Evolutionary conservation across 176 grass and related monocot species (phyloP).

Genomic region (Thinopyrum elongatum): DNA sequence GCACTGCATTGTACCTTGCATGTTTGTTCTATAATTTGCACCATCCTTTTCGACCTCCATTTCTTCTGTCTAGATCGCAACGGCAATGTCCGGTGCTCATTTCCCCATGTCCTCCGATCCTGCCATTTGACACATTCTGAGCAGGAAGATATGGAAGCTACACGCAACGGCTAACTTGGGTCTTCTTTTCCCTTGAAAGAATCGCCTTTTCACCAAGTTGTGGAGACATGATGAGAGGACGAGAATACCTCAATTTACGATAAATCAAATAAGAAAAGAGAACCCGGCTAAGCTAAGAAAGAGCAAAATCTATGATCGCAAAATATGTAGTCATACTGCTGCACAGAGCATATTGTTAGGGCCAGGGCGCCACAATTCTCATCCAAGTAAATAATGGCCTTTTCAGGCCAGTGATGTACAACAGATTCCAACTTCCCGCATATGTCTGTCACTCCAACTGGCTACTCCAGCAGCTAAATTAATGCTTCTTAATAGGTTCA

Average conservation of each 20-base stretch:
- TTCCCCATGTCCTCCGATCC: neutral
- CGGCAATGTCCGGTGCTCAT: neutral
- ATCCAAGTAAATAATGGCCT: neutral
- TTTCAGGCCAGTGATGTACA: neutral
- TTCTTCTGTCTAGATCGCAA: neutral
- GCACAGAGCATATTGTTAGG: constrained; percentile 13
- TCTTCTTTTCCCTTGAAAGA: neutral
- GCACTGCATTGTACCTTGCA: constrained; percentile 16
- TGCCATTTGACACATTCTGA: constrained; percentile 7
- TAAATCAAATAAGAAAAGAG: neutral
- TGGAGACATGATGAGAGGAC: constrained; percentile 5
- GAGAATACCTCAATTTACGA: constrained; percentile 6
- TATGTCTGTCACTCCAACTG: neutral
- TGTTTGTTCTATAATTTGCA: constrained; percentile 30
- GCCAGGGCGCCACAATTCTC: constrained; percentile 14
- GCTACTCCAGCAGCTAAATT: neutral
- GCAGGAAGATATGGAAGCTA: neutral
- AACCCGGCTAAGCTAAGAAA: neutral
- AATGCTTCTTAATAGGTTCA: constrained; percentile 3
- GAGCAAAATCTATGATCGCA: neutral
- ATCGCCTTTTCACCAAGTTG: constrained; percentile 30
- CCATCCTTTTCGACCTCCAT: constrained; percentile 32
- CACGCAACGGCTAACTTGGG: neutral
- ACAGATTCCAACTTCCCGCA: neutral
- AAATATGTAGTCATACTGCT: neutral